Conservation (phyloP, 805 yeast genomes). For the Myxozyma monticola region DNA sequence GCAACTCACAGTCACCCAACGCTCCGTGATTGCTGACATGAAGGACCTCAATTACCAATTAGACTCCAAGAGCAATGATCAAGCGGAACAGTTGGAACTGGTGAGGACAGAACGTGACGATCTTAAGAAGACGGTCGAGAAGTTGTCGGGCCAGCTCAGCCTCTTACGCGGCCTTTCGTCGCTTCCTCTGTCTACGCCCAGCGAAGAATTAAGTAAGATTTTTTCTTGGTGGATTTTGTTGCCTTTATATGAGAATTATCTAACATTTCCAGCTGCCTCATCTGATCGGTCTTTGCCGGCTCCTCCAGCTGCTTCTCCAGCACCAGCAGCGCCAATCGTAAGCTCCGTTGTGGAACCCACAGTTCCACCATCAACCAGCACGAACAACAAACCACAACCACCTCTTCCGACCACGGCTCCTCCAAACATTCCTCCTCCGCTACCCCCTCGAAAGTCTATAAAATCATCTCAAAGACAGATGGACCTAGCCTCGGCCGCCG, state of each 20-base stretch:
- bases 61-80: neutral
- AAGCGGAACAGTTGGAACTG: neutral
- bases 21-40: conserved; percentile 1
- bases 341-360: neutral
- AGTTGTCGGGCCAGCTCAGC: conserved; percentile 5
- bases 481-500: too few species aligned
- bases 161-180: conserved; percentile 2
- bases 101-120: conserved; percentile 12
- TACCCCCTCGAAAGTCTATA: conserved; percentile 3
- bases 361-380: neutral
- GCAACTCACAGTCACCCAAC: neutral
- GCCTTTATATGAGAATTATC: too few species aligned
- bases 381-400: neutral
- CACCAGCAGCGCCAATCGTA: too few species aligned
- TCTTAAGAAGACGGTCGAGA: conserved; percentile 3
- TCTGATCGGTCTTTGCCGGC: neutral
- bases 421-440: neutral
- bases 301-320: neutral
- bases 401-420: neutral
- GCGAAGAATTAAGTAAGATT: too few species aligned
- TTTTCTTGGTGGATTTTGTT: too few species aligned
- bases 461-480: neutral
- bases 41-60: neutral
- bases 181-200: conserved; percentile 1
- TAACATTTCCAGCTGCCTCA: too few species aligned